A percentile compares a stretch with the other conserved stretches of the same genome.
Conservation (phyloP, 139 green algal species). For the Deuterostichococcus epilithicus region DNA sequence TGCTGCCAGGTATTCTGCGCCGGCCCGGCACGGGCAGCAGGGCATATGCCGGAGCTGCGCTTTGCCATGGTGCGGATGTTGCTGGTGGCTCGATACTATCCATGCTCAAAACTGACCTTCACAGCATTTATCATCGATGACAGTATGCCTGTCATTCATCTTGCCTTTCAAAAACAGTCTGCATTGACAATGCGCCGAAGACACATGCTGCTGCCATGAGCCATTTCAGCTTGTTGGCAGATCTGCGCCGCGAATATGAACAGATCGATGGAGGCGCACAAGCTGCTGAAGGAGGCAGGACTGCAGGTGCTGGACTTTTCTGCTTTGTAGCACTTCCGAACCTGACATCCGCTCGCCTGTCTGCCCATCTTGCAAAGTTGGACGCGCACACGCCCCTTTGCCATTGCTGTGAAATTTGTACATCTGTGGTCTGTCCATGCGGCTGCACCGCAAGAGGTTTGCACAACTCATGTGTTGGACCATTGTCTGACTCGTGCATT, state of each 20-base stretch:
- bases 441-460: not conserved
- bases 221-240: not conserved
- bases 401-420: not conserved
- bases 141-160: no score
- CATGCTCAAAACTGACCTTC: no score
- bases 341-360: no score
- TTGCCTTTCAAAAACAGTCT: no score
- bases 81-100: no score
- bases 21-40: no score
- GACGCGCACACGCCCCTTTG: not conserved
- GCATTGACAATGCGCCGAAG: no score
- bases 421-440: not conserved
- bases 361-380: not conserved
- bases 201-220: no score
- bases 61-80: not conserved
- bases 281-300: slow-evolving; percentile 54
- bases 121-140: no score
- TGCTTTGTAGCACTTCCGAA: not conserved
- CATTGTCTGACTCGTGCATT: not conserved
- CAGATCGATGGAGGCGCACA: slow-evolving; percentile 85
- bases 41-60: not conserved
- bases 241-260: slow-evolving; percentile 36
- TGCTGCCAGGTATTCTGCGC: no score
- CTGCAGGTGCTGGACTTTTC: slow-evolving; percentile 46
- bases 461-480: not conserved